phyloP scores from a whole-genome alignment of 2,329 filamentous ascomycete genomes.

The Tolypocladium inflatum region DNA sequence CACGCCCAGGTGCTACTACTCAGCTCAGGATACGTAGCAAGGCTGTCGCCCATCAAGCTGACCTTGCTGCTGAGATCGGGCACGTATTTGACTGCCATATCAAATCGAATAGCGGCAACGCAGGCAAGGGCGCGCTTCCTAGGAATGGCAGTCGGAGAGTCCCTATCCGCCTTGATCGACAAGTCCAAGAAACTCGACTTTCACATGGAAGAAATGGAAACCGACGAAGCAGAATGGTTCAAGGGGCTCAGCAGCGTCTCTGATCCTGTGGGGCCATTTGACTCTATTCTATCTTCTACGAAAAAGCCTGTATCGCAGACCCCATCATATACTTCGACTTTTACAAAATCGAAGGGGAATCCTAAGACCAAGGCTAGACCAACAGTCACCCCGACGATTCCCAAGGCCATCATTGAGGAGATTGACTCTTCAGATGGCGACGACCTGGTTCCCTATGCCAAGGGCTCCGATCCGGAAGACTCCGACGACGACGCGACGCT shows the following conservation, averaged over 20 bases:
- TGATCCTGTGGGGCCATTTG: constrained; percentile 53
- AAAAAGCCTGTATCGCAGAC: constrained; percentile 2
- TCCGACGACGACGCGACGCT: constrained; percentile 89
- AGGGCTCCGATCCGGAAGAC: constrained; percentile 83
- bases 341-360: constrained; percentile 5
- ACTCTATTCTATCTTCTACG: constrained; percentile 31
- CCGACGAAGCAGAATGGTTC: constrained; percentile 66
- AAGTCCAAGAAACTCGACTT: constrained; percentile 74
- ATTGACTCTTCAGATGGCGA: constrained; percentile 49
- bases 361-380: constrained; percentile 14
- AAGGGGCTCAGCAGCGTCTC: constrained; percentile 52
- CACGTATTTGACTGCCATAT: constrained; percentile 67
- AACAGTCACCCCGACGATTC: constrained; percentile 17
- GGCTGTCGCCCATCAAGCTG: constrained; percentile 55
- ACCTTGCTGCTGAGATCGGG: constrained; percentile 61
- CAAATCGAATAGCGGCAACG: constrained; percentile 72
- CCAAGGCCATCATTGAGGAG: constrained; percentile 53
- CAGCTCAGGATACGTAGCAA: constrained; percentile 64
- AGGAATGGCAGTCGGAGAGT: constrained; percentile 79
- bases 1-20: constrained; percentile 74
- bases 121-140: constrained; percentile 70
- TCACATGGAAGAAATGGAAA: constrained; percentile 68
- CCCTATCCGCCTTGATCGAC: constrained; percentile 52
- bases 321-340: not conserved
- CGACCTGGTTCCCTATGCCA: constrained; percentile 68